Conservation (phyloP, 208 protist genomes). For the Vickermania ingenoplastis region DNA sequence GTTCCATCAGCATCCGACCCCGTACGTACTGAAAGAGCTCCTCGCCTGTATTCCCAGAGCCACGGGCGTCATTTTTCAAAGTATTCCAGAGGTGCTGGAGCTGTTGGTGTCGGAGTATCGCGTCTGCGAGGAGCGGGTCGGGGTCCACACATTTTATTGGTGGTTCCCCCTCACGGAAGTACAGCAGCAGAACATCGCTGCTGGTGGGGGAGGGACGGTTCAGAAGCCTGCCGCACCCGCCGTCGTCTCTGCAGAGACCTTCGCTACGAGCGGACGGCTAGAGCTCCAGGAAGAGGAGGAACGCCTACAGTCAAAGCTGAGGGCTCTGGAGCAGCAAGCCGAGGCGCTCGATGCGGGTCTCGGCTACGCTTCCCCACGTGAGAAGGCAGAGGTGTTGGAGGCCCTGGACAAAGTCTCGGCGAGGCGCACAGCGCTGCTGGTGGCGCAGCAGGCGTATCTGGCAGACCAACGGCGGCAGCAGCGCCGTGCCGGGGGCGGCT, state of each 20-base stretch:
- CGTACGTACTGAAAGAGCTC: constrained; percentile 81
- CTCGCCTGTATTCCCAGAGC: constrained; percentile 38
- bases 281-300: not conserved
- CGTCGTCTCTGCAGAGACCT: not conserved
- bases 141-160: constrained; percentile 75
- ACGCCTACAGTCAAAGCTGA: not conserved
- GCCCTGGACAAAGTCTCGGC: constrained; percentile 7
- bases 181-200: constrained; percentile 8
- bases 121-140: constrained; percentile 60
- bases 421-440: not conserved
- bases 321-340: constrained; percentile 5
- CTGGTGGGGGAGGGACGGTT: constrained; percentile 7
- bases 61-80: constrained; percentile 76
- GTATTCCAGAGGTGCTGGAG: constrained; percentile 72
- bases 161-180: constrained; percentile 43
- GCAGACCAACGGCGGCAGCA: not conserved
- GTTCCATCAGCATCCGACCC: constrained; percentile 41
- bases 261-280: not conserved
- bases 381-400: constrained; percentile 4
- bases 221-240: not conserved
- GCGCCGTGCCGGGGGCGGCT: not conserved
- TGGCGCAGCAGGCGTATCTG: not conserved
- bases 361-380: constrained; percentile 2
- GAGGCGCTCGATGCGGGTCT: constrained; percentile 4
- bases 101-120: constrained; percentile 59